These are phyloP conservation scores for Tripterygium wilfordii DNA, from an alignment of 177 flowering plant species.

Conservation along the genomic window DNA sequence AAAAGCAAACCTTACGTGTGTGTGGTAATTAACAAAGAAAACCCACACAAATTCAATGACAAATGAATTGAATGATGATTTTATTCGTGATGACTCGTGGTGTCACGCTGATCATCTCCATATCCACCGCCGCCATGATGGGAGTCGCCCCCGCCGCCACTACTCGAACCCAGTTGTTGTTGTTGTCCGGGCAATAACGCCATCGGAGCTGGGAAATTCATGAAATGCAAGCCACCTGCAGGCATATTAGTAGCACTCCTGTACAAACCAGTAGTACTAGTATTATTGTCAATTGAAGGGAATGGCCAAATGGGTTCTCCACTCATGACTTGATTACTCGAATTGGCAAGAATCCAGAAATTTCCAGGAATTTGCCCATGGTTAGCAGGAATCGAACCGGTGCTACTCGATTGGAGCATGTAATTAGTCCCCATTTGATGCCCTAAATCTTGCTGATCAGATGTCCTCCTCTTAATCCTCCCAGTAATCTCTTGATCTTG, in stretches of 20 bases:
- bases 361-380: conserved; percentile 54
- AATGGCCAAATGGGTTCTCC: conserved; percentile 68
- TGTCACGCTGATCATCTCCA: conserved; percentile 56
- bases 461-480: conserved; percentile 34
- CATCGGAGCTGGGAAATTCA: conserved; percentile 64
- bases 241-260: conserved; percentile 49
- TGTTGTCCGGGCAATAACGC: conserved; percentile 54
- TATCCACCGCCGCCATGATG: conserved; percentile 43
- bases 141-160: conserved; percentile 16
- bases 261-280: conserved; percentile 31
- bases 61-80: conserved; percentile 2
- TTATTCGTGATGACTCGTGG: conserved; percentile 42
- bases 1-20: conserved; percentile 46
- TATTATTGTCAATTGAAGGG: conserved; percentile 43
- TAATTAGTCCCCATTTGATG: conserved; percentile 48
- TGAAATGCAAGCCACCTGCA: conserved; percentile 68
- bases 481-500: conserved; percentile 20
- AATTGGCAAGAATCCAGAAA: conserved; percentile 65
- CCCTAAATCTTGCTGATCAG: conserved; percentile 30
- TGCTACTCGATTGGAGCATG: conserved; percentile 37
- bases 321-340: conserved; percentile 39
- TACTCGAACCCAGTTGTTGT: conserved; percentile 29
- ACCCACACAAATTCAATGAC: too few relatives aligned
- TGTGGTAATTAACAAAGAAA: too few relatives aligned
- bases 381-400: conserved; percentile 32